Percentiles rank a stretch among this genome's conserved stretches.
Evolutionary conservation across 441 rosid genomes (phyloP).

Genomic region (Populus hybrid): DNA sequence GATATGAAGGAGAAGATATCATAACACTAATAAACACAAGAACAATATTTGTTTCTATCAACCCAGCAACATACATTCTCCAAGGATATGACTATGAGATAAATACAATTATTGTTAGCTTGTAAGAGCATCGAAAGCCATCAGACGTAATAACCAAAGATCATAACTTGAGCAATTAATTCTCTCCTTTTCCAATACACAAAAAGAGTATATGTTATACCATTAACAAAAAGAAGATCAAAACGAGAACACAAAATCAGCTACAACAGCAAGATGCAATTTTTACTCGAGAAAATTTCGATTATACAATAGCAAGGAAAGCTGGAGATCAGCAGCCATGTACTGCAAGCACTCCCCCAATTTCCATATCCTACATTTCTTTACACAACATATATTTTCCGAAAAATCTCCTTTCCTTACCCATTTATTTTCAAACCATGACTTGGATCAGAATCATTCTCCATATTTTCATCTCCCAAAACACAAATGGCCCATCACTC

Average conservation of each 20-base stretch:
- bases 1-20: background rate
- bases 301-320: slow-evolving; percentile 41
- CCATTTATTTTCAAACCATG: slow-evolving; percentile 22
- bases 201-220: slow-evolving; percentile 1
- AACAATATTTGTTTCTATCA: background rate
- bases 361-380: slow-evolving; percentile 38
- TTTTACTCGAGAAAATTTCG: slow-evolving; percentile 28
- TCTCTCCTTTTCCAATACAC: background rate
- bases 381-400: slow-evolving; percentile 37
- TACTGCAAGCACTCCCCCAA: slow-evolving; percentile 12
- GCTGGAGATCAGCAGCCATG: slow-evolving; percentile 34
- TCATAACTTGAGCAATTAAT: background rate
- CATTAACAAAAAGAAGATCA: slow-evolving; percentile 5
- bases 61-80: background rate
- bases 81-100: background rate
- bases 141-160: background rate
- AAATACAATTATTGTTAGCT: slow-evolving; percentile 12
- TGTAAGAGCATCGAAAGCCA: background rate
- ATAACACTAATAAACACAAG: background rate
- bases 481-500: slow-evolving; percentile 5
- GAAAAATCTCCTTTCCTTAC: slow-evolving; percentile 24
- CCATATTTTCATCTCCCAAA: background rate
- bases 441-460: slow-evolving; percentile 8
- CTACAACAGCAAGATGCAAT: slow-evolving; percentile 34
- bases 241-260: slow-evolving; percentile 25